Base-by-base conservation (phyloP, 176 grass and related monocot species). In the Paspalum vaginatum region DNA sequence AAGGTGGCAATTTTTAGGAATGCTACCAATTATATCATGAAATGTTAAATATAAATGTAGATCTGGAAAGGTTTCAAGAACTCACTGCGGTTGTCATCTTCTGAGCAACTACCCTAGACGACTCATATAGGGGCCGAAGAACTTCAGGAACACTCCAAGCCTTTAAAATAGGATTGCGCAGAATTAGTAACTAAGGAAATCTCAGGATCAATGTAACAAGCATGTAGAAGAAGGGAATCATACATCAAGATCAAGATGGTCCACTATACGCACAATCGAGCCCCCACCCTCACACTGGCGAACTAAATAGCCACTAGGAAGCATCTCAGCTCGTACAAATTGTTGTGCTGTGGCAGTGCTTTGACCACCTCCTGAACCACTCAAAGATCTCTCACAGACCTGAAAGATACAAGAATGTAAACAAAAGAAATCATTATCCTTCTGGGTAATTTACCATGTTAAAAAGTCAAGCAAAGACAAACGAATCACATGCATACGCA, bases 131-230 rank as follows among this genome's bases (percentile, higher is more conserved):
- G 22, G 97, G 97, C 10, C 90, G 87, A 40, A 99, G 79, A 32
- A 99, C 93, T 91, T 99, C 97, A 58, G 97, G 97, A 85, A 99
- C 90, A 79, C 88, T 96, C 93, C 87, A 93, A 65, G 97, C 93
- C 97, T 99, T 81, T 60, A 85, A 68, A 8, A 80, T 69, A 69
- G 21, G 62, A 72, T 49, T 11, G 51, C 72, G 57, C 10, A 78
- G 42, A 67, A 71, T 86, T 60, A 79, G 21, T 14, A 72, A 42
- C 48, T 79, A 67, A 76, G 21, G 9, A 40, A 66, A 63, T n/a
- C 45, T 77, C 27, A 47, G 77, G 32, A 77, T 39, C 27, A 65
- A 16, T 74, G 11, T 50, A 52, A 65, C 21, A 64, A 57, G 39
- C 20, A 76, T 14, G 18, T n/a, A 18, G 43, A 73, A 38, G 65